Evolutionary conservation across 306 rosid genomes (phyloP), one percentile per base, ranked within the genome.

Genomic region (Fagus sylvatica): DNA sequence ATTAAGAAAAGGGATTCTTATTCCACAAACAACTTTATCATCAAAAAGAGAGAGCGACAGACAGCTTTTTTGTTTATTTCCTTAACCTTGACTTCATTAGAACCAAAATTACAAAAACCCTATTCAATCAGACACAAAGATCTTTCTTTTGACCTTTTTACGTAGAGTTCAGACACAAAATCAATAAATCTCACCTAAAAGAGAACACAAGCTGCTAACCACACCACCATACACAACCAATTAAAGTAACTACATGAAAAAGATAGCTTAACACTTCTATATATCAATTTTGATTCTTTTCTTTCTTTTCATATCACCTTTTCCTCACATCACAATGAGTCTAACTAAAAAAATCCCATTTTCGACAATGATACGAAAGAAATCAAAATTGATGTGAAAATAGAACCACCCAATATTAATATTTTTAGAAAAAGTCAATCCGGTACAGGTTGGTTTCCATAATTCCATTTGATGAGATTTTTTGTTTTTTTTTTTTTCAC

Each of bases 101-200:
- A 41, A 32, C 17, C 30, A 17, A 79, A 67, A 53, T 42, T 66
- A 74, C 76, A 72, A 10, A 78, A 78, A 12, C 71, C 55, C 40
- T 39, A 41, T 32, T 15, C 74, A 84, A 67, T 78, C 78, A 78
- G 80, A 54, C 77, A 19, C 57, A n/a, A 51, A 75, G 53, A 80
- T 64, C 78, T 71, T 48, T n/a, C 54, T 53, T 61, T 78, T 49
- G 73, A 72, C 78, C 51, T 42, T 33, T 71, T 62, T 78, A 69
- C 42, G 43, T 51, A 40, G 72, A 8, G 41, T 77, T 73, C 76
- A 73, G 79, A 69, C 53, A 69, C 61, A 22, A 46, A 59, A 59
- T 49, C 51, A 40, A 48, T 46, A 16, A 74, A 67, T 66, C 64
- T 12, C 17, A 19, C 39, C 1, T 2, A 7, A 66, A 57, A 6